Evolutionary conservation across 2,329 filamentous ascomycete species (phyloP).

Genomic region (Cladosporium sp.): DNA sequence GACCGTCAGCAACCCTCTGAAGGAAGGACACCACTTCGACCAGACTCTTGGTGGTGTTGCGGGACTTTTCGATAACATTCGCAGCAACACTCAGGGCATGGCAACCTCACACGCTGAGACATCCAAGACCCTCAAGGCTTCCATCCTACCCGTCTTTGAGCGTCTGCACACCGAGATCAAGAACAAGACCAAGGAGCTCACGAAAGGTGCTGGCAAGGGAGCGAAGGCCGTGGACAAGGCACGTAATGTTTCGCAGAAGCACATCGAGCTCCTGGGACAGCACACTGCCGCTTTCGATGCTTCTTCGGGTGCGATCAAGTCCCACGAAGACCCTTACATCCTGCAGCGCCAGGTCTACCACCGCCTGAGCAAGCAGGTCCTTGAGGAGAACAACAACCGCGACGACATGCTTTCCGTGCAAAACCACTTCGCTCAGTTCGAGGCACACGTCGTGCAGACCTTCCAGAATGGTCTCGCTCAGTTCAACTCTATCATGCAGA

Average conservation of each 20-base stretch:
- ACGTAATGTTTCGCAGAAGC: conserved; percentile 81
- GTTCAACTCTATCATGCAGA: conserved; percentile 75
- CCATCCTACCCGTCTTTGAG: conserved; percentile 82
- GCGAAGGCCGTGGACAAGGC: conserved; percentile 91
- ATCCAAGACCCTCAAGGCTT: conserved; percentile 81
- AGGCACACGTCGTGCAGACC: conserved; percentile 76
- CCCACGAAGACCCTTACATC: conserved; percentile 82
- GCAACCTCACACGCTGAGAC: conserved; percentile 87
- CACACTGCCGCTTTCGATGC: conserved; percentile 78
- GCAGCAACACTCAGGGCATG: conserved; percentile 85
- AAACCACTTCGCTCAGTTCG: conserved; percentile 81
- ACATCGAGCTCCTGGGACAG: conserved; percentile 89
- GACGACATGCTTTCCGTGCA: conserved; percentile 91
- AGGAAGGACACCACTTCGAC: conserved; percentile 89
- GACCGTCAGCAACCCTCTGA: conserved; percentile 81
- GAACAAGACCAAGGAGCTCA: conserved; percentile 87
- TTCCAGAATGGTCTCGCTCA: conserved; percentile 78
- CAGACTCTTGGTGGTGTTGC: conserved; percentile 81
- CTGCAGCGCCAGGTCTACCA: conserved; percentile 76
- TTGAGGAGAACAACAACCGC: conserved; percentile 93
- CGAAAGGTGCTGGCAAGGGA: conserved; percentile 72
- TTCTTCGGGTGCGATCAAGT: conserved; percentile 64
- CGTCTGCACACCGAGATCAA: conserved; percentile 95
- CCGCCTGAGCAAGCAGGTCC: conserved; percentile 82
- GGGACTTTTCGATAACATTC: conserved; percentile 90